A percentile compares a stretch with the other conserved stretches of the same genome.
Conservation (phyloP, 148 eudicot genomes). For the Chenopodium suecicum region DNA sequence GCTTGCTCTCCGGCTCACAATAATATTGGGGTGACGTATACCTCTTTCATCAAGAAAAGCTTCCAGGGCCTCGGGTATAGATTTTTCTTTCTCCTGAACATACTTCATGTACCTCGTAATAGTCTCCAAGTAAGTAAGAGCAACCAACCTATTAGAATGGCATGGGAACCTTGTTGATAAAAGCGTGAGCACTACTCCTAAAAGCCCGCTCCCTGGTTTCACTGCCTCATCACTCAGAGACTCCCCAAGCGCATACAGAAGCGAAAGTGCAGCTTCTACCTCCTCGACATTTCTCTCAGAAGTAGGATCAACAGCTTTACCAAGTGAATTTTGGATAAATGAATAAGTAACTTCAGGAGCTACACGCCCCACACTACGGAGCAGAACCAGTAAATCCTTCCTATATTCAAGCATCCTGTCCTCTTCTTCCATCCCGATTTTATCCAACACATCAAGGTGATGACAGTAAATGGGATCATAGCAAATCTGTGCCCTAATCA, state of each 20-base stretch:
- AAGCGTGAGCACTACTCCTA: constrained; percentile 89
- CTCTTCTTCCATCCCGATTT: constrained; percentile 86
- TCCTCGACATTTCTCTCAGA: constrained; percentile 83
- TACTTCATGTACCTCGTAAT: constrained; percentile 78
- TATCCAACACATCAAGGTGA: constrained; percentile 74
- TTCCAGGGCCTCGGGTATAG: constrained; percentile 63
- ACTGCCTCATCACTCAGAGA: constrained; percentile 74
- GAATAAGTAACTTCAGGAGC: constrained; percentile 83
- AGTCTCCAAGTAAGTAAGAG: constrained; percentile 86
- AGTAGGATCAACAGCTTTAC: constrained; percentile 56
- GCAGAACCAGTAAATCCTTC: constrained; percentile 75
- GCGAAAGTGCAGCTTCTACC: constrained; percentile 90
- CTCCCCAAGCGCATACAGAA: constrained; percentile 88
- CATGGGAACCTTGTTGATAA: constrained; percentile 82
- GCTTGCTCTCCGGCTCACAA: constrained; percentile 90
- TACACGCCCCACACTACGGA: constrained; percentile 84
- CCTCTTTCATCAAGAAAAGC: constrained; percentile 96
- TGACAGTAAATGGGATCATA: constrained; percentile 76
- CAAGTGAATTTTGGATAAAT: constrained; percentile 73
- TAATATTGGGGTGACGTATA: constrained; percentile 80
- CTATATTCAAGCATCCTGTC: constrained; percentile 88
- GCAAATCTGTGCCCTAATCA: constrained; percentile 69
- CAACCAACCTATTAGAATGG: constrained; percentile 86
- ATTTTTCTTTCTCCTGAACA: constrained; percentile 72
- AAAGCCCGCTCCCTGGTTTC: constrained; percentile 61